Conservation (phyloP, 345 rosid species). For the Atalantia buxifolia region DNA sequence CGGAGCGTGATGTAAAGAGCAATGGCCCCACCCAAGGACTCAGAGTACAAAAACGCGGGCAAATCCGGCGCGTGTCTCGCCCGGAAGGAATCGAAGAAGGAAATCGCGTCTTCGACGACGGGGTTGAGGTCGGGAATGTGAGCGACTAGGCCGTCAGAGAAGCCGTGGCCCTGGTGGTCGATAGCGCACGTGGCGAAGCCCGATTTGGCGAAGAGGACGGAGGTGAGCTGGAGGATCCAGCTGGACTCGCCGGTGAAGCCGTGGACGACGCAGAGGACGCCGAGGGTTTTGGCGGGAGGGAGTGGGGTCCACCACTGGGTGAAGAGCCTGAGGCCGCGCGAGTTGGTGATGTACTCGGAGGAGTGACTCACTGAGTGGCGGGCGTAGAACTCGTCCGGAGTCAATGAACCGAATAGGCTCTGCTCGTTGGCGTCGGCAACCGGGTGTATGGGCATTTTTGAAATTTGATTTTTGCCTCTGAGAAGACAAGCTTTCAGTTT, state of each 20-base stretch:
- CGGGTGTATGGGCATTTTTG: constrained; percentile 59
- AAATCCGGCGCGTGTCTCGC: constrained; percentile 38
- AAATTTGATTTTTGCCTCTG: background rate
- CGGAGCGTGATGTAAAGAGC: constrained; percentile 72
- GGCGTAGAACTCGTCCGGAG: constrained; percentile 70
- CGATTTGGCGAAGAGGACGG: constrained; percentile 70
- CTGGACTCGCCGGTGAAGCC: constrained; percentile 92
- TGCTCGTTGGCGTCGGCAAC: constrained; percentile 57
- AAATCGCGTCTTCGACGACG: constrained; percentile 74
- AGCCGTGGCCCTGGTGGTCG: constrained; percentile 98
- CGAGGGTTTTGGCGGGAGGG: constrained; percentile 43
- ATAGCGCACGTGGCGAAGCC: constrained; percentile 83
- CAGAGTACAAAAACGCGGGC: constrained; percentile 79
- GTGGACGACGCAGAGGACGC: constrained; percentile 77
- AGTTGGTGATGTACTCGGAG: constrained; percentile 64
- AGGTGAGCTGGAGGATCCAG: constrained; percentile 72
- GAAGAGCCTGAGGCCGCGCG: constrained; percentile 73
- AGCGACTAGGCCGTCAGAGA: constrained; percentile 69
- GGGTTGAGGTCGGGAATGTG: constrained; percentile 78
- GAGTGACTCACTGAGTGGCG: constrained; percentile 70
- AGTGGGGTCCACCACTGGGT: constrained; percentile 88
- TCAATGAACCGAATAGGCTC: constrained; percentile 63
- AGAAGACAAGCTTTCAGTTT: background rate
- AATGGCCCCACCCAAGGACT: constrained; percentile 94
- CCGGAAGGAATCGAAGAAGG: constrained; percentile 66